These are phyloP conservation scores for Nemania sp. DNA, from an alignment of 2,329 filamentous ascomycete species.

Conservation along the genomic window DNA sequence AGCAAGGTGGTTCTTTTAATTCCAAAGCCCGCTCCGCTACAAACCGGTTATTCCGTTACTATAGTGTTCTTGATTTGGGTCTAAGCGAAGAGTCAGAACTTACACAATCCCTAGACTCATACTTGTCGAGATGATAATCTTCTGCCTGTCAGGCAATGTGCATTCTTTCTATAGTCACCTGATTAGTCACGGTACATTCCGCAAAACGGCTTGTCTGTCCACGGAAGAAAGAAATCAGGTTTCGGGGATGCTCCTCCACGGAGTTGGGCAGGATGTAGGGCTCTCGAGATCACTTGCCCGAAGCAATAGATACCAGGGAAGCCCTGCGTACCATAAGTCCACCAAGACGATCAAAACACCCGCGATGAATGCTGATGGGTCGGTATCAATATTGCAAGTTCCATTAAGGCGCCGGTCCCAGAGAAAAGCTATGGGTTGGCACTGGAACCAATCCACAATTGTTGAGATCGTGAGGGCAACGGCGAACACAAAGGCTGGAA, in stretches of 20 bases:
- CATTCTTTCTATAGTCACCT: background rate
- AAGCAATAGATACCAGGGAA: slow-evolving; percentile 24
- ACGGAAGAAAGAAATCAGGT: background rate
- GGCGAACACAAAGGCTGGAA: slow-evolving; percentile 30
- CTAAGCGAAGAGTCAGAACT: slow-evolving; percentile 1
- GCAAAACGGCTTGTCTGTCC: too few relatives aligned
- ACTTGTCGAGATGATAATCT: slow-evolving; percentile 17
- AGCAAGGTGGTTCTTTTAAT: slow-evolving; percentile 12
- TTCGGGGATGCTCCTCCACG: background rate
- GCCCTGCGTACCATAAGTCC: slow-evolving; percentile 22
- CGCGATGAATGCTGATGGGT: slow-evolving; percentile 11
- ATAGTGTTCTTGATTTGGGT: background rate
- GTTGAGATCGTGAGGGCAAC: background rate
- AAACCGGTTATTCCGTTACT: background rate
- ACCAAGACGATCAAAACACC: slow-evolving; percentile 15
- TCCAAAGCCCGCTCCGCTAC: slow-evolving; percentile 14
- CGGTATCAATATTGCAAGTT: slow-evolving; percentile 12
- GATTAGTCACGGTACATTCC: background rate
- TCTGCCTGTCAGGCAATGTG: slow-evolving; percentile 13
- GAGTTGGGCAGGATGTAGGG: background rate
- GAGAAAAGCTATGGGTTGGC: slow-evolving; percentile 20
- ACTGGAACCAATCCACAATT: slow-evolving; percentile 22
- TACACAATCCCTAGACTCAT: slow-evolving; percentile 29
- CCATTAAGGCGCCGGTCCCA: slow-evolving; percentile 27
- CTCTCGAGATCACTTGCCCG: background rate